phyloP scores from a whole-genome alignment of 2,329 filamentous ascomycete genomes.

The Botrytis aclada region DNA sequence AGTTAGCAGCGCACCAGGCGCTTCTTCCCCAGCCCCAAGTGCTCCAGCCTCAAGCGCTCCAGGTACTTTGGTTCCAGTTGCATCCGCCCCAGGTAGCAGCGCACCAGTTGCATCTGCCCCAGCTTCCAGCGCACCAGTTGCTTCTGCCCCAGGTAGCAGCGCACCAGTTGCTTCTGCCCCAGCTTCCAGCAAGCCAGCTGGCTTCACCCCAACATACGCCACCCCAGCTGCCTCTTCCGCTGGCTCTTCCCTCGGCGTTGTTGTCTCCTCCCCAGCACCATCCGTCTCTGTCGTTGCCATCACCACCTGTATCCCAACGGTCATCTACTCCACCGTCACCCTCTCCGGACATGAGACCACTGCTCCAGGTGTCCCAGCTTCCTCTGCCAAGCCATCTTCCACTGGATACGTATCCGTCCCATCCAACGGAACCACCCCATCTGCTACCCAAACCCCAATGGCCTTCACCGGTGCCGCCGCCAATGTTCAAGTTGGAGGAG shows the following conservation, averaged over 20 bases:
- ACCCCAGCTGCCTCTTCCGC: neutral
- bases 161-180: neutral
- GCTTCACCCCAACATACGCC: neutral
- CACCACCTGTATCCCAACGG: constrained; percentile 22
- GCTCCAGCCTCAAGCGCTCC: neutral
- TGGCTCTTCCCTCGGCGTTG: constrained; percentile 1
- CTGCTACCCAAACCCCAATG: constrained; percentile 21
- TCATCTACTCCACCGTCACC: constrained; percentile 22
- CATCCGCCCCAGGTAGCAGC: neutral
- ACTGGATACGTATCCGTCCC: constrained; percentile 11
- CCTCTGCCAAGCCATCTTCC: constrained; percentile 17
- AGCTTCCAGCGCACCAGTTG: neutral
- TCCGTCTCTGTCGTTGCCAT: constrained; percentile 18
- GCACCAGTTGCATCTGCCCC: neutral
- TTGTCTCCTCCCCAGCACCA: neutral
- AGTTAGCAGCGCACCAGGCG: neutral
- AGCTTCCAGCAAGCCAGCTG: neutral
- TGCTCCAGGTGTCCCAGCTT: neutral
- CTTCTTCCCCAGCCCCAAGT: neutral
- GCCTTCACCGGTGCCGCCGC: constrained; percentile 16
- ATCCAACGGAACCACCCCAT: constrained; percentile 15
- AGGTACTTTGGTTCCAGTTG: too few species aligned
- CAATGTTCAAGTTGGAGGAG: constrained; percentile 19
- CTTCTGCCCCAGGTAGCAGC: neutral
- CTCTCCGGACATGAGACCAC: neutral